These are phyloP conservation scores for Scheffersomyces parashehatae DNA, from an alignment of 1,139 yeast species.

Conservation along the genomic window DNA sequence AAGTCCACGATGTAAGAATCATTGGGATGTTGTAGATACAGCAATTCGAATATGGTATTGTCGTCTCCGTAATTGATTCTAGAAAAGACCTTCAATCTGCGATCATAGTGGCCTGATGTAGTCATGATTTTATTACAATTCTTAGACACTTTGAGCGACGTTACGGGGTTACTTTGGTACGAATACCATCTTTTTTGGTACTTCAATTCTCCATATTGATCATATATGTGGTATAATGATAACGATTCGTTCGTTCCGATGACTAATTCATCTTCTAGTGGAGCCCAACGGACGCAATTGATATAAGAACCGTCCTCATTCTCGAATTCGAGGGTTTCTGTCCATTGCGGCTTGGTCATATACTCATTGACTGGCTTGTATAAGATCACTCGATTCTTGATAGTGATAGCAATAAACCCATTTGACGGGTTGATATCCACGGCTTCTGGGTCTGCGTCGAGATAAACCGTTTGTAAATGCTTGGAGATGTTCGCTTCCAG, in stretches of 20 bases:
- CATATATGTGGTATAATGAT: conserved; percentile 53
- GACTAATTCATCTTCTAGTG: conserved; percentile 54
- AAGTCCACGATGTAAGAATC: conserved; percentile 50
- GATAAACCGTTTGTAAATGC: conserved; percentile 74
- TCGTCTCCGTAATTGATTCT: conserved; percentile 69
- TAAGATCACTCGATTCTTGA: conserved; percentile 31
- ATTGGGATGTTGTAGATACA: conserved; percentile 63
- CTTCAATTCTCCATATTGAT: conserved; percentile 41
- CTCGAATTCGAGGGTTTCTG: conserved; percentile 20
- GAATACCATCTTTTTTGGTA: conserved; percentile 53
- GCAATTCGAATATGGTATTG: conserved; percentile 67
- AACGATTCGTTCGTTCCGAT: conserved; percentile 57
- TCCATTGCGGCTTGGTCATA: conserved; percentile 53
- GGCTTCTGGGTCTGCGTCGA: conserved; percentile 65
- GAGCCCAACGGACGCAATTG: conserved; percentile 69
- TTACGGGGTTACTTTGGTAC: conserved; percentile 58
- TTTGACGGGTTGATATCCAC: conserved; percentile 60
- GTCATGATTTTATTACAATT: conserved; percentile 66
- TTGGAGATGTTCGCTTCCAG: conserved; percentile 14
- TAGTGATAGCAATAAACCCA: conserved; percentile 57
- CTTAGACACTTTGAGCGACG: conserved; percentile 55
- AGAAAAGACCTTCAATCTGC: conserved; percentile 76
- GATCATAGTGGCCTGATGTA: conserved; percentile 61
- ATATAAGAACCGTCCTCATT: conserved; percentile 29
- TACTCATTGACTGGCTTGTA: conserved; percentile 48